phyloP scores from a whole-genome alignment of 2,329 filamentous ascomycete genomes.

The Xylaria sp. region DNA sequence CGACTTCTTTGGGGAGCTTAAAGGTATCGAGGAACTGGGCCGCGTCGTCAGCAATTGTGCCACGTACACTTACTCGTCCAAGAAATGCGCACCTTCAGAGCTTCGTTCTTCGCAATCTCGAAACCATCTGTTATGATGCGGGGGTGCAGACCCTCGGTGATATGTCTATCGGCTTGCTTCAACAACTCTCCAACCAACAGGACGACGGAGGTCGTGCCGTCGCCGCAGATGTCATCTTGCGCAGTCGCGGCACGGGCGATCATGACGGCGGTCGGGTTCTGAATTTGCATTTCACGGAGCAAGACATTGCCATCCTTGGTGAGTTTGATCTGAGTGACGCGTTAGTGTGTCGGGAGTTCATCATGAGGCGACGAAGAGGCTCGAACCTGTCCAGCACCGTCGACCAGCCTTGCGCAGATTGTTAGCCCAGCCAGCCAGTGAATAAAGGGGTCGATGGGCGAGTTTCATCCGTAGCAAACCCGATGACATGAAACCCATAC shows the following conservation, averaged over 20 bases:
- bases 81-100: slow-evolving; percentile 61
- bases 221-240: slow-evolving; percentile 96
- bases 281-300: slow-evolving; percentile 80
- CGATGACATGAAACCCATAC: slow-evolving; percentile 21
- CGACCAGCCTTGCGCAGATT: slow-evolving; percentile 51
- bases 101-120: slow-evolving; percentile 90
- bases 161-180: slow-evolving; percentile 96
- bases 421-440: neutral
- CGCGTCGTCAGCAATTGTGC: slow-evolving; percentile 9
- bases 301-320: slow-evolving; percentile 97
- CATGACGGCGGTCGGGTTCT: slow-evolving; percentile 94
- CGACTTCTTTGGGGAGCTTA: slow-evolving; percentile 82
- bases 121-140: slow-evolving; percentile 96
- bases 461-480: neutral
- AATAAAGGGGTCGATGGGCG: neutral
- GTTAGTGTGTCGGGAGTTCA: slow-evolving; percentile 15
- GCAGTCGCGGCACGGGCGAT: slow-evolving; percentile 82
- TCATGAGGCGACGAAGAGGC: slow-evolving; percentile 16
- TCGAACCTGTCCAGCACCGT: slow-evolving; percentile 62
- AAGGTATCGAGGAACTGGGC: slow-evolving; percentile 83
- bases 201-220: slow-evolving; percentile 95
- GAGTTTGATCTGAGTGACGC: slow-evolving; percentile 73
- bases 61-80: slow-evolving; percentile 2
- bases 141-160: slow-evolving; percentile 93
- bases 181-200: slow-evolving; percentile 91